A percentile compares a stretch with the other conserved stretches of the same genome.
phyloP scores from a whole-genome alignment of 164 flowering plant species.

The grape (Vitis vinifera) region ASM3070453v1 NC_081811.1:24480001-24480500 shows the following conservation, averaged over 20 bases:
- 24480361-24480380: slow-evolving; percentile 82
- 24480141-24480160: slow-evolving; percentile 53
- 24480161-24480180: slow-evolving; percentile 45
- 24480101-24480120: slow-evolving; percentile 90
- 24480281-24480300: background rate
- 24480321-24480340: background rate
- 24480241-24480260: background rate
- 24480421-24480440: slow-evolving; percentile 93
- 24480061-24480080: slow-evolving; percentile 63
- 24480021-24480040: slow-evolving; percentile 86
- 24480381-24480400: slow-evolving; percentile 61
- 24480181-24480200: slow-evolving; percentile 72
- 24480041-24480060: slow-evolving; percentile 59
- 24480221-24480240: slow-evolving; percentile 6
- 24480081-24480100: slow-evolving; percentile 65
- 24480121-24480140: slow-evolving; percentile 59
- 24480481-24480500: slow-evolving; percentile 74
- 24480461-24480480: slow-evolving; percentile 93
- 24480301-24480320: background rate
- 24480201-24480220: slow-evolving; percentile 37
- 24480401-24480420: slow-evolving; percentile 79
- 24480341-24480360: slow-evolving; percentile 67
- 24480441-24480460: slow-evolving; percentile 90
- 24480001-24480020: slow-evolving; percentile 30
- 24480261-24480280: background rate